A percentile compares a stretch with the other conserved stretches of the same genome.
phyloP scores from a whole-genome alignment of 305 asterid genomes.

The Fraxinus greggii region DNA sequence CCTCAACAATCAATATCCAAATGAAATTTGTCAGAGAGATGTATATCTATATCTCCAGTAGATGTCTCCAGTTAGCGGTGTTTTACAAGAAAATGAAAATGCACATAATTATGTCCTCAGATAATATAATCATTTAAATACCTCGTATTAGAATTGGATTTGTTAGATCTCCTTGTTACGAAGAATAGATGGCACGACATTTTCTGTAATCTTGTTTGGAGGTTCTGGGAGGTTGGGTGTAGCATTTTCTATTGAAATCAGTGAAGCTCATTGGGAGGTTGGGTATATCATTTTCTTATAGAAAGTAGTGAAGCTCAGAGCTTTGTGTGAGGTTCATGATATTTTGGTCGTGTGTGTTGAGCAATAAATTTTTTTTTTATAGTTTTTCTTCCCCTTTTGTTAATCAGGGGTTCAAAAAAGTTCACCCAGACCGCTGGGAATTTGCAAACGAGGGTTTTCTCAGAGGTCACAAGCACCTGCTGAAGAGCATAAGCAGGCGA shows the following conservation, averaged over 20 bases:
- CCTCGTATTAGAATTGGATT: conserved; percentile 11
- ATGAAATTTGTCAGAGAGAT: conserved; percentile 2
- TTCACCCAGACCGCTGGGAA: conserved; percentile 75
- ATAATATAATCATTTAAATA: background rate
- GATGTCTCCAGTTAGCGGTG: background rate
- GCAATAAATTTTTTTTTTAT: conserved; percentile 47
- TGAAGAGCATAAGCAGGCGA: conserved; percentile 37
- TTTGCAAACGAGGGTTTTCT: conserved; percentile 77
- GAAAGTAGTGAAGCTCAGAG: conserved; percentile 11
- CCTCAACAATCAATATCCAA: background rate
- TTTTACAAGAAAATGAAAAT: conserved; percentile 3
- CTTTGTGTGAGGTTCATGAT: background rate
- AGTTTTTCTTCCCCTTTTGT: conserved; percentile 41
- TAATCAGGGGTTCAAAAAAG: conserved; percentile 67
- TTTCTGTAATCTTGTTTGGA: background rate
- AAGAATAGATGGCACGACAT: background rate
- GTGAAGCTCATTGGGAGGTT: background rate
- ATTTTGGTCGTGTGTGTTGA: conserved; percentile 22
- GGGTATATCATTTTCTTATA: background rate
- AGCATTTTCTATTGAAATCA: background rate
- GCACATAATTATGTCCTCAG: conserved; percentile 8
- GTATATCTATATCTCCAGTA: background rate
- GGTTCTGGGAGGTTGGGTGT: background rate
- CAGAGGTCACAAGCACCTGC: conserved; percentile 60
- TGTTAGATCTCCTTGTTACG: background rate